These are phyloP conservation scores for Flaveria brownii DNA, from an alignment of 129 eudicot species.

Conservation along the genomic window DNA sequence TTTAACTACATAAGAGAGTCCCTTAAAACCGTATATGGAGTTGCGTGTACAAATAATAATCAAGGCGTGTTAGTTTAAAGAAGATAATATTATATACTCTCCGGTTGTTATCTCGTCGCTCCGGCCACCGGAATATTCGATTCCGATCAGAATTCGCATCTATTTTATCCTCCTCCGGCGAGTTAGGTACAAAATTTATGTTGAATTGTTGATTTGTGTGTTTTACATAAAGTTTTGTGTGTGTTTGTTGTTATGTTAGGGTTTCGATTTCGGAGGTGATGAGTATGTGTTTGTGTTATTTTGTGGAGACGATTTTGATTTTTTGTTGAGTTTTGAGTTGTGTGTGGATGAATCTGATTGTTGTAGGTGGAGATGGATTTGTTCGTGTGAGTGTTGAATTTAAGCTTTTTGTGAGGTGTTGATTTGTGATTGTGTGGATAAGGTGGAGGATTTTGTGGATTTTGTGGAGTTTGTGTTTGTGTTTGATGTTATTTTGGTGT, in stretches of 20 bases:
- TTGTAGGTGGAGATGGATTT: not conserved
- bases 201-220: not conserved
- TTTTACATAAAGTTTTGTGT: not conserved
- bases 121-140: slow-evolving; percentile 26
- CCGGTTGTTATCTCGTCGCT: slow-evolving; percentile 23
- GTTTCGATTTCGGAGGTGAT: slow-evolving; percentile 18
- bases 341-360: slow-evolving; percentile 4
- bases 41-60: slow-evolving; percentile 34
- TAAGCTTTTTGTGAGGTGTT: not conserved
- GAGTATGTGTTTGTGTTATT: not conserved
- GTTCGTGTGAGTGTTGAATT: not conserved
- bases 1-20: not conserved
- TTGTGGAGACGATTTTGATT: not conserved
- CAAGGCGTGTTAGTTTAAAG: not conserved
- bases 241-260: slow-evolving; percentile 17
- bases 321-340: not conserved
- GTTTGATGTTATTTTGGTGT: not conserved
- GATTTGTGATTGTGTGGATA: slow-evolving; percentile 15
- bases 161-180: not conserved
- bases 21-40: slow-evolving; percentile 9
- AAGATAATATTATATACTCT: not conserved
- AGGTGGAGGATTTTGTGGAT: slow-evolving; percentile 3
- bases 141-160: not conserved
- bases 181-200: slow-evolving; percentile 6
- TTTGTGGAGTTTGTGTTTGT: slow-evolving; percentile 14